Base-by-base conservation (phyloP, 2,329 filamentous ascomycete species). In the Sporothrix mexicana region DNA sequence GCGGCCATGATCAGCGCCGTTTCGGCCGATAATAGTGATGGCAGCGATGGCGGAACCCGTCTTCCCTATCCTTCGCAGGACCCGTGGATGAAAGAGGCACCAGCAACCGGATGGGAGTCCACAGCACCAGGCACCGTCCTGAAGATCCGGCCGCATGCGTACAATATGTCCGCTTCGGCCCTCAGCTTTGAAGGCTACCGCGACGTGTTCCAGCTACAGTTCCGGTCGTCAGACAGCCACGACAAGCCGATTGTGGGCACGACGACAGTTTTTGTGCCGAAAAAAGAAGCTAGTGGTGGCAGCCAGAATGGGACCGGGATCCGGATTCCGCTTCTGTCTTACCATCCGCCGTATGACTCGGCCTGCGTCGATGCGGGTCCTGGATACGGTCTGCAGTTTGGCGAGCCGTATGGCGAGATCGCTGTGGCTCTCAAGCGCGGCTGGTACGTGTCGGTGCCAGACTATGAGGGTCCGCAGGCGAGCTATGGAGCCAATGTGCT, bases 381-480 rank as follows among this genome's bases (percentile, higher is more conserved):
- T 64, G 83, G 78, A 12, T 84, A 80, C 71, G 73, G 77, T 0
- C 76, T 82, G n/a, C 72, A 76, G 70, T 49, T 73, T 1, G 70
- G 61, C 20, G 61, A 72, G 49, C 70, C 61, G 36, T 79, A 79
- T 74, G 74, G 75, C 5, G 78, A 80, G 72, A 79, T 84, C 67
- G 74, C 77, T 8, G 72, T 78, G 2, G 82, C 81, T 3, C 80
- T 86, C 0, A 77, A 78, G 13, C 74, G 78, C 75, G 83, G 83
- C 17, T 85, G 83, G 82, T 80, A 80, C 41, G 83, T 86, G 23
- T 81, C 77, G 9, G 79, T 83, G 7, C 82, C 84, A 0, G 84
- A 86, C 74, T 83, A 81, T 73, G 81, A 84, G 55, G 81, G 82
- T 0, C 80, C 81, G 0, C 76, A 79, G n/a, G 82, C 83, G 0